A percentile compares a stretch with the other conserved stretches of the same genome.
Evolutionary conservation across 2,329 filamentous ascomycete genomes (phyloP).

Genomic region (Phaeosphaeriaceae sp.): DNA sequence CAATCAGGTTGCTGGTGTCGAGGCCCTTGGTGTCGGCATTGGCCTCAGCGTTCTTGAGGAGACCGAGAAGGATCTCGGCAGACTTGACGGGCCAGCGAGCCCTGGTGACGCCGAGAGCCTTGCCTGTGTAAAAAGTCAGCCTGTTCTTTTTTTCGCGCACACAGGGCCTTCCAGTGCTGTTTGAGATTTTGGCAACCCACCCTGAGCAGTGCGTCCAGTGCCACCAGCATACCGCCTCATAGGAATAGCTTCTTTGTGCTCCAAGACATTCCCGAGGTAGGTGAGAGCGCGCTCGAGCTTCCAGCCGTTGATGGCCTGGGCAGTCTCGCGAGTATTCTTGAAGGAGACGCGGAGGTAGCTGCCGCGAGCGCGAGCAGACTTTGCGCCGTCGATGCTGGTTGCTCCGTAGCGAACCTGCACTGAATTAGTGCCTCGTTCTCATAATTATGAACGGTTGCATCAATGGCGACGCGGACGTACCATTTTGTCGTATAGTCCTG

Average conservation of each 20-base stretch:
- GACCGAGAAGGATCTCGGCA: slow-evolving; percentile 94
- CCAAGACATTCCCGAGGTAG: slow-evolving; percentile 98
- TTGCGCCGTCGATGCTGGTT: slow-evolving; percentile 47
- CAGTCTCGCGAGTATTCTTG: slow-evolving; percentile 99
- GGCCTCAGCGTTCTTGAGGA: slow-evolving; percentile 66
- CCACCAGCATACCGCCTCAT: slow-evolving; percentile 97
- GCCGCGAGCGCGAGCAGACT: slow-evolving; percentile 94
- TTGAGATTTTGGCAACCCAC: slow-evolving; percentile 66
- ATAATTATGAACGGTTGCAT: slow-evolving; percentile 12
- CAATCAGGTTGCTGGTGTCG: slow-evolving; percentile 91
- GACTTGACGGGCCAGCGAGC: slow-evolving; percentile 99
- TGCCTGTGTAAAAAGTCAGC: slow-evolving; percentile 67
- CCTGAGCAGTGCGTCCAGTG: slow-evolving; percentile 96
- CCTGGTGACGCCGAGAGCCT: slow-evolving; percentile 97
- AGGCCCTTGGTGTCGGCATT: slow-evolving; percentile 57
- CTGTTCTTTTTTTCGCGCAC: slow-evolving; percentile 3
- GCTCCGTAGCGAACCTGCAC: slow-evolving; percentile 49
- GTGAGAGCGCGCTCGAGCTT: slow-evolving; percentile 92
- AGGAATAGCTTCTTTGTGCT: slow-evolving; percentile 96
- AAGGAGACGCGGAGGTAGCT: slow-evolving; percentile 99
- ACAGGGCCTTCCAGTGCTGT: neutral
- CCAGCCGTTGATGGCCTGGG: slow-evolving; percentile 99
- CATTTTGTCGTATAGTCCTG: slow-evolving; percentile 48
- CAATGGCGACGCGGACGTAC: slow-evolving; percentile 35
- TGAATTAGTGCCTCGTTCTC: slow-evolving; percentile 34